These are phyloP conservation scores for Cutaneotrichosporon cavernicola DNA, from an alignment of 1,284 basidiomycete species.

Conservation along the genomic window DNA sequence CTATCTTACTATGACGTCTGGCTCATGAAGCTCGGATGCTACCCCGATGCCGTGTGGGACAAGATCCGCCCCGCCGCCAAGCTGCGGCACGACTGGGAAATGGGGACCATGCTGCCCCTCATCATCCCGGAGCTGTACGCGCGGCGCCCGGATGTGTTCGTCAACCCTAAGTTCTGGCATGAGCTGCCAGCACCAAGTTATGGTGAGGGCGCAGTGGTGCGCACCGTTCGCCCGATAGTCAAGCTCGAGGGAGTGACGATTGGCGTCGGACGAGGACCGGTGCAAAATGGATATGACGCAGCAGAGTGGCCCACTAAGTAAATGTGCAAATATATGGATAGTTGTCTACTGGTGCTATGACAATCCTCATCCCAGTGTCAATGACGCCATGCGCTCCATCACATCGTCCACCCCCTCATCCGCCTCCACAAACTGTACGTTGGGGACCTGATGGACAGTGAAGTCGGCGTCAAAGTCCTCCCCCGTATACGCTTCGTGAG, in stretches of 20 bases:
- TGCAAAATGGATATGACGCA: conserved; percentile 20
- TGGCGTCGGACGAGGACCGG: conserved; percentile 1
- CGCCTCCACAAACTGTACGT: background rate
- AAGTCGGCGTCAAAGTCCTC: too few species aligned
- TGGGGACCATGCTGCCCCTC: conserved; percentile 1
- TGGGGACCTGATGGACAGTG: background rate
- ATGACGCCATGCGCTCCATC: too few species aligned
- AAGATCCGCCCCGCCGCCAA: background rate
- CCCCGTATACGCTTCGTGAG: too few species aligned
- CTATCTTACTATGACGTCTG: conserved; percentile 19
- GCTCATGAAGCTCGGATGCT: conserved; percentile 13
- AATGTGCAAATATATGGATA: background rate
- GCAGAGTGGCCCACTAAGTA: conserved; percentile 18
- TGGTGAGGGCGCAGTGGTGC: conserved; percentile 2
- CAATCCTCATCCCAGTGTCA: background rate
- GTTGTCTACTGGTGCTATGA: background rate
- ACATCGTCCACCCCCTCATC: too few species aligned
- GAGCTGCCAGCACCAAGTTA: background rate
- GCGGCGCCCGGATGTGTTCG: conserved; percentile 11
- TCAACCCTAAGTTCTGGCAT: conserved; percentile 17
- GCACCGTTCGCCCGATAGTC: conserved; percentile 11
- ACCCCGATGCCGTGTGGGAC: conserved; percentile 17
- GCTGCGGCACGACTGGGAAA: conserved; percentile 20
- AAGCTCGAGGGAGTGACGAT: background rate
- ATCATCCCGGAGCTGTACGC: conserved; percentile 7